Evolutionary conservation across 2,329 filamentous ascomycete genomes (phyloP).

Genomic region (Clonostachys byssicola): DNA sequence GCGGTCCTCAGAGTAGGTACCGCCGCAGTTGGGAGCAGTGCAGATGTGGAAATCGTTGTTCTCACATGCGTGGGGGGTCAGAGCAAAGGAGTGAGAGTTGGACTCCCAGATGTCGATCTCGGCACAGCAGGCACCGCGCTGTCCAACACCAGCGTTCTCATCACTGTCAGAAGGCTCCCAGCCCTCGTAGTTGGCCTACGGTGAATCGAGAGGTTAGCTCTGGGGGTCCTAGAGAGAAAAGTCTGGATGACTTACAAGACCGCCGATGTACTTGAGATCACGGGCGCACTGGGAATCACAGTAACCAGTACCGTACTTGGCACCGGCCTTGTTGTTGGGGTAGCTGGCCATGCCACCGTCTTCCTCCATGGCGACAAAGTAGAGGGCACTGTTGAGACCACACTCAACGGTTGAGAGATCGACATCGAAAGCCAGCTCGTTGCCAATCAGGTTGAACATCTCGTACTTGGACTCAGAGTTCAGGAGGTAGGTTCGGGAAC

Average conservation of each 20-base stretch:
- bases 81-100: slow-evolving; percentile 49
- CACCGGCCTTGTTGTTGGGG: slow-evolving; percentile 36
- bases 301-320: slow-evolving; percentile 53
- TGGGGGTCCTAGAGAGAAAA: not conserved
- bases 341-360: slow-evolving; percentile 44
- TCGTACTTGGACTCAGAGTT: slow-evolving; percentile 50
- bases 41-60: slow-evolving; percentile 26
- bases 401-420: slow-evolving; percentile 60
- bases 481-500: slow-evolving; percentile 55
- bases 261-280: slow-evolving; percentile 44
- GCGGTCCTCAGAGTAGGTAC: slow-evolving; percentile 40
- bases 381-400: slow-evolving; percentile 63
- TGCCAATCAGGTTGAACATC: slow-evolving; percentile 54
- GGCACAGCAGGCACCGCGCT: slow-evolving; percentile 47
- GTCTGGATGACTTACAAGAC: slow-evolving; percentile 15
- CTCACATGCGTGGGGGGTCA: slow-evolving; percentile 14
- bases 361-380: slow-evolving; percentile 51
- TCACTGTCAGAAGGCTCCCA: slow-evolving; percentile 46
- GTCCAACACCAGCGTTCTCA: slow-evolving; percentile 41
- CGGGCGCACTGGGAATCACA: slow-evolving; percentile 42
- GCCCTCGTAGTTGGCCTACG: slow-evolving; percentile 30
- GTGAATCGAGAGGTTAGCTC: not conserved
- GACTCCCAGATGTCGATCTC: slow-evolving; percentile 60
- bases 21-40: slow-evolving; percentile 34
- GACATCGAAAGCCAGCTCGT: slow-evolving; percentile 64